Evolutionary conservation across 1,284 basidiomycete genomes (phyloP), one percentile per base, ranked within the genome.

Genomic region (Trichosporon ovoides): DNA sequence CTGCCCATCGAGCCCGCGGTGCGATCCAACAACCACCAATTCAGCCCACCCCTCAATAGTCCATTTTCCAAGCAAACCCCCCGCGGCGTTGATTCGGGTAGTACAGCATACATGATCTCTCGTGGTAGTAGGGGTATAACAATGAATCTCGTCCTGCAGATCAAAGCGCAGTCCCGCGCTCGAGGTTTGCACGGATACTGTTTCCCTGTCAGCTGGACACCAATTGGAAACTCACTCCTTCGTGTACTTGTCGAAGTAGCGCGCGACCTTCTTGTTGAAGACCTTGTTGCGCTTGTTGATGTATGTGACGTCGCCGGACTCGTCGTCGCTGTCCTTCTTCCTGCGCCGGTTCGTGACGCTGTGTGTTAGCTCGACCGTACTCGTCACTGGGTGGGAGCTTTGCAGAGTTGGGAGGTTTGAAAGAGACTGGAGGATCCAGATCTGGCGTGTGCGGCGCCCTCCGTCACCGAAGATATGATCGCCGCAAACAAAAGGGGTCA

Each of bases 281-380:
- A 95, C 91, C 69, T 91, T 87, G 80, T 99, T 99, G 76, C 88
- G 87, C 76, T 97, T 91, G 82, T 99, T 99, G 85, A 98, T 98
- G 74, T 98, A 98, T 13, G 92, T 98, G 76, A 98, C 90, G 66
- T 97, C 92, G 56, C 89, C 92, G 63, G 95, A 88, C 54, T 89
- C 87, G 69, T 97, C 92, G 78, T 95, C 93, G 72, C 81, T 81
- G 59, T 92, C 84, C 77, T 91, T 90, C 64, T 93, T 68, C 61
- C 68, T 70, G 56, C 68, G 43, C 7, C 43, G 68, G 64, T 71
- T 71, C 22, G 28, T 38, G 7, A 48, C 43, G 28, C 43, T 48
- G 43, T 1, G 14, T 2, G 56, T 38, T 37, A 61, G 51, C 59
- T 54, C n/a, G n/a, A n/a, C n/a, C n/a, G n/a, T n/a, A n/a, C n/a